A percentile compares a stretch with the other conserved stretches of the same genome.
Evolutionary conservation across 2,329 filamentous ascomycete genomes (phyloP).

Genomic region (Fusarium nodosum): DNA sequence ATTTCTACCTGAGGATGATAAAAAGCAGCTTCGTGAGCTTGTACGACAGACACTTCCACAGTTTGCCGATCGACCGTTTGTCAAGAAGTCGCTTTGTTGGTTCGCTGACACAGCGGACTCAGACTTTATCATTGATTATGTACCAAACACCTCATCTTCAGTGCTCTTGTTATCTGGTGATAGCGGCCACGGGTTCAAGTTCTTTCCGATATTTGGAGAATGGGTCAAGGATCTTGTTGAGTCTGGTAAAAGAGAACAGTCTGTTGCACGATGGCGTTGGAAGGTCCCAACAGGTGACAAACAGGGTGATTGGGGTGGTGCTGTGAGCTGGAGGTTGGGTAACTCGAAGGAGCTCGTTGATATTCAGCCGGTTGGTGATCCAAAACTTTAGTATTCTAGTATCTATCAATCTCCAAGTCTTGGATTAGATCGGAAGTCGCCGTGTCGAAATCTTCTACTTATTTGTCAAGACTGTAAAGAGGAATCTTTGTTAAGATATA

Average conservation of each 20-base stretch:
- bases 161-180: conserved; percentile 69
- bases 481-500: background rate
- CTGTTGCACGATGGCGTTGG: conserved; percentile 65
- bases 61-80: conserved; percentile 67
- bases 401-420: background rate
- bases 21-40: conserved; percentile 64
- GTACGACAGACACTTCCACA: conserved; percentile 66
- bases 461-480: background rate
- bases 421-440: too few relatives aligned
- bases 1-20: conserved; percentile 67
- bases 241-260: conserved; percentile 56
- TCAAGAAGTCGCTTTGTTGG: conserved; percentile 72
- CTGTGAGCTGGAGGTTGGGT: conserved; percentile 58
- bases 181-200: conserved; percentile 74
- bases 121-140: conserved; percentile 71
- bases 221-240: conserved; percentile 65
- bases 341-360: conserved; percentile 48
- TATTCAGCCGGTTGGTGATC: conserved; percentile 11
- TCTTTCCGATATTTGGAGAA: conserved; percentile 71
- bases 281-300: conserved; percentile 52
- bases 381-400: conserved; percentile 21
- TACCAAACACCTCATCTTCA: conserved; percentile 61
- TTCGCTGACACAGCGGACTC: conserved; percentile 72
- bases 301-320: conserved; percentile 48
- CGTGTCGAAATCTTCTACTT: background rate